Evolutionary conservation across 129 eudicot species (phyloP).

Genomic region (Ambrosia trifida): DNA sequence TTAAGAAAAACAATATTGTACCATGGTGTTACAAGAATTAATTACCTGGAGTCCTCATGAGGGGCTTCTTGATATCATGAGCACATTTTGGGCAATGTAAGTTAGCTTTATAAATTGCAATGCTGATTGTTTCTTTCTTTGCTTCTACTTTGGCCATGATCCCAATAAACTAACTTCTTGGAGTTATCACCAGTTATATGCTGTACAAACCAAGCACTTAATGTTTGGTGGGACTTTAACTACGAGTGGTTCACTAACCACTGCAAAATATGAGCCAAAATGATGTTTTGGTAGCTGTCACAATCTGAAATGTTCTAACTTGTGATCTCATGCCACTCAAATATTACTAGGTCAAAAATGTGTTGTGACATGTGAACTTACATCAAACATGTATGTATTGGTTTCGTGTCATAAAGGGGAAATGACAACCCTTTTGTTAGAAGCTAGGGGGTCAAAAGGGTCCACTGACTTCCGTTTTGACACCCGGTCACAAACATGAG

Average conservation of each 20-base stretch:
- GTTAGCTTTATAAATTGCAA: slow-evolving; percentile 70
- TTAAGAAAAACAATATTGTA: not conserved
- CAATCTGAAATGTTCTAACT: slow-evolving; percentile 31
- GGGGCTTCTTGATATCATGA: slow-evolving; percentile 69
- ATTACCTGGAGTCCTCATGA: slow-evolving; percentile 69
- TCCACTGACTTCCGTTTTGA: too few species aligned
- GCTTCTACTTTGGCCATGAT: slow-evolving; percentile 33
- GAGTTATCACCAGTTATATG: slow-evolving; percentile 4
- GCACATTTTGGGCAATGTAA: slow-evolving; percentile 97
- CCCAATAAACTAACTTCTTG: not conserved
- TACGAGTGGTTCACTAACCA: slow-evolving; percentile 56
- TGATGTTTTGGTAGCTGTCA: slow-evolving; percentile 34
- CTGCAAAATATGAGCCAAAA: slow-evolving; percentile 31
- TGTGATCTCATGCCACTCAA: slow-evolving; percentile 33
- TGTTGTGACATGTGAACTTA: not conserved
- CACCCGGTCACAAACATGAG: too few species aligned
- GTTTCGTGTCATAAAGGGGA: not conserved
- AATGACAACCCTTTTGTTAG: too few species aligned
- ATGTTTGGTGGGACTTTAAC: slow-evolving; percentile 51
- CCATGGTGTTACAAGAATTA: not conserved
- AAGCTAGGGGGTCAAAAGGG: too few species aligned
- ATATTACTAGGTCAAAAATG: slow-evolving; percentile 33
- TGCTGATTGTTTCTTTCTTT: slow-evolving; percentile 59
- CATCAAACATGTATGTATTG: not conserved
- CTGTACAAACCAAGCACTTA: not conserved